phyloP scores from a whole-genome alignment of 2,329 filamentous ascomycete species.

The Scytalidium sp. region DNA sequence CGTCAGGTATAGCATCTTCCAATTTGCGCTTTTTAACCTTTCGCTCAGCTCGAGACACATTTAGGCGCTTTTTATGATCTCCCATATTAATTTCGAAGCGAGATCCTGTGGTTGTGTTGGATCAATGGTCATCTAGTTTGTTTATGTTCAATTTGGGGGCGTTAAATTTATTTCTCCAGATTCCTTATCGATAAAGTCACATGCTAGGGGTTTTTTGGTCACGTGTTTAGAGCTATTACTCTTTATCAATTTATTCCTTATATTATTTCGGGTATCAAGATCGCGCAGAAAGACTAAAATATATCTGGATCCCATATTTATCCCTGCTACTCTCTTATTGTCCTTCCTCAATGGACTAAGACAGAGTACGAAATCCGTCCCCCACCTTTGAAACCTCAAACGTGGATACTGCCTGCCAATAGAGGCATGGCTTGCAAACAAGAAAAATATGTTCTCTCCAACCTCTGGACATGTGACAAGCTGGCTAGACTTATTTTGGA shows the following conservation, averaged over 20 bases:
- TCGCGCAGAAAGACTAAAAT: too few relatives aligned
- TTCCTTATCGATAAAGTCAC: neutral
- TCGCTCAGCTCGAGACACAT: constrained; percentile 26
- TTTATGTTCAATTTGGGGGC: neutral
- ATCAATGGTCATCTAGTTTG: neutral
- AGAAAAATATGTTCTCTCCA: too few relatives aligned
- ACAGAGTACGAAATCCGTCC: too few relatives aligned
- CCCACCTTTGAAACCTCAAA: too few relatives aligned
- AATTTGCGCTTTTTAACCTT: constrained; percentile 31
- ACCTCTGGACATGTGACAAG: too few relatives aligned
- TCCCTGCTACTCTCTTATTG: too few relatives aligned
- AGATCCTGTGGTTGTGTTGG: neutral
- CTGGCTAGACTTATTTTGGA: too few relatives aligned
- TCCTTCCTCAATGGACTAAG: too few relatives aligned
- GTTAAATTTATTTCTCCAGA: neutral
- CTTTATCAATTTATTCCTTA: neutral
- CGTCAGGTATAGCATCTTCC: constrained; percentile 29
- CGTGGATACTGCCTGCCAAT: too few relatives aligned
- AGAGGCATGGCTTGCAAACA: too few relatives aligned
- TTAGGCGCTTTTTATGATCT: constrained; percentile 15
- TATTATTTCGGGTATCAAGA: too few relatives aligned
- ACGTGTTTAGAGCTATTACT: neutral
- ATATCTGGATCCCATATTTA: too few relatives aligned
- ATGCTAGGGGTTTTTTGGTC: neutral
- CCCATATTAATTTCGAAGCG: constrained; percentile 16